Conservation (phyloP, 1,284 basidiomycete genomes). For the Somion occarium region DNA sequence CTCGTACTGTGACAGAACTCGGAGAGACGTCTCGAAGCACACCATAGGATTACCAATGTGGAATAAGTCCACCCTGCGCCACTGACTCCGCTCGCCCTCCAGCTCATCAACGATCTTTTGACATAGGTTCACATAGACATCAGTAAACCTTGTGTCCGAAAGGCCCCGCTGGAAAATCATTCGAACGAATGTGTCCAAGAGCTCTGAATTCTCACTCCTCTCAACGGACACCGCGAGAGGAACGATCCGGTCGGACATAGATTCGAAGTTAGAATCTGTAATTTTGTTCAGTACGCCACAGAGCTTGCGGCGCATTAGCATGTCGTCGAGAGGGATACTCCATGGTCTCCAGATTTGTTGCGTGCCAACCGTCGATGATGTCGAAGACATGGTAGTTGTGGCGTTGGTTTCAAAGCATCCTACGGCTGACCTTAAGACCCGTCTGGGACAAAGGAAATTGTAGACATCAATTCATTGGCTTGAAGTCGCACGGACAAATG, state of each 20-base stretch:
- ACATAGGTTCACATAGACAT: constrained; percentile 21
- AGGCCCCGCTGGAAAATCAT: constrained; percentile 20
- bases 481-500: neutral
- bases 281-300: constrained; percentile 27
- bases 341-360: constrained; percentile 21
- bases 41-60: constrained; percentile 19
- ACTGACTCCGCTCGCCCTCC: constrained; percentile 23
- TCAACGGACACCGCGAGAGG: constrained; percentile 16
- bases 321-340: constrained; percentile 18
- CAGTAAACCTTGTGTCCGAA: constrained; percentile 13
- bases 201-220: constrained; percentile 14
- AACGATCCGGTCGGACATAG: constrained; percentile 16
- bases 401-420: neutral
- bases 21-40: constrained; percentile 19
- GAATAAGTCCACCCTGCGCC: constrained; percentile 24
- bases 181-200: constrained; percentile 17
- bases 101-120: constrained; percentile 22
- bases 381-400: constrained; percentile 12
- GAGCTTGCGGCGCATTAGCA: constrained; percentile 11
- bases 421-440: neutral
- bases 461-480: neutral
- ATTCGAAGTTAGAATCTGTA: constrained; percentile 17
- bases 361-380: constrained; percentile 16
- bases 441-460: constrained; percentile 1
- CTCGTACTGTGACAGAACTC: constrained; percentile 12